Conservation (phyloP, 2,329 filamentous ascomycete genomes). For the Aureobasidium sp. region DNA sequence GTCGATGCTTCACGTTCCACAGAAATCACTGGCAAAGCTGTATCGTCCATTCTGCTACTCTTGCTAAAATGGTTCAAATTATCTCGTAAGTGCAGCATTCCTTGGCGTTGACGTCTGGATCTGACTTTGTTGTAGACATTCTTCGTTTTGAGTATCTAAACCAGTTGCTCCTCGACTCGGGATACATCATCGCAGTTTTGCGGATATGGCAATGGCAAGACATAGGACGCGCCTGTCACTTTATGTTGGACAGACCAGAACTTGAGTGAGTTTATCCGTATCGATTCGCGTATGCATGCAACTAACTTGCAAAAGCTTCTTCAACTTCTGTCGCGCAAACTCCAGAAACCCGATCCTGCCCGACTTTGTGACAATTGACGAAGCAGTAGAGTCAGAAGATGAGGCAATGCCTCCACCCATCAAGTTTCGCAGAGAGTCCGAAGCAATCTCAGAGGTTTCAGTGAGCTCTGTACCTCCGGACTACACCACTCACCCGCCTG, state of each 20-base stretch:
- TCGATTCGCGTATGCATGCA: conserved; percentile 16
- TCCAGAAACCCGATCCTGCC: conserved; percentile 42
- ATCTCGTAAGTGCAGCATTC: conserved; percentile 59
- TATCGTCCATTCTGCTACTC: conserved; percentile 82
- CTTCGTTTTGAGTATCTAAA: conserved; percentile 95
- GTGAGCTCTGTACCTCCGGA: conserved; percentile 32
- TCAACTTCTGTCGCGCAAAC: conserved; percentile 74
- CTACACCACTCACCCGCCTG: conserved; percentile 36
- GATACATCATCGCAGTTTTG: conserved; percentile 84
- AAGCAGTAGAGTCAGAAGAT: conserved; percentile 49
- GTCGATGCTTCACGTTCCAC: conserved; percentile 72
- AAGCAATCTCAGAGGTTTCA: conserved; percentile 23
- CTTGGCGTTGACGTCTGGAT: not conserved
- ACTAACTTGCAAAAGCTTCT: conserved; percentile 57
- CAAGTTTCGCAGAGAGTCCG: conserved; percentile 40
- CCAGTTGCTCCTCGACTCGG: conserved; percentile 87
- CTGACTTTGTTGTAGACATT: conserved; percentile 53
- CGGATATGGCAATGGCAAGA: conserved; percentile 95
- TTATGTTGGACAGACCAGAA: conserved; percentile 73
- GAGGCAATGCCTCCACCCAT: conserved; percentile 77
- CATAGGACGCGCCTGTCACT: conserved; percentile 81
- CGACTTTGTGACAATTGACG: conserved; percentile 5
- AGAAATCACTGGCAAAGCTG: conserved; percentile 85
- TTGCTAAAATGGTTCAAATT: conserved; percentile 94
- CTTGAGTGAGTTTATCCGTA: conserved; percentile 54